These are phyloP conservation scores for Moesziomyces aphidis DNA, from an alignment of 1,284 basidiomycete genomes.

Conservation along the genomic window DNA sequence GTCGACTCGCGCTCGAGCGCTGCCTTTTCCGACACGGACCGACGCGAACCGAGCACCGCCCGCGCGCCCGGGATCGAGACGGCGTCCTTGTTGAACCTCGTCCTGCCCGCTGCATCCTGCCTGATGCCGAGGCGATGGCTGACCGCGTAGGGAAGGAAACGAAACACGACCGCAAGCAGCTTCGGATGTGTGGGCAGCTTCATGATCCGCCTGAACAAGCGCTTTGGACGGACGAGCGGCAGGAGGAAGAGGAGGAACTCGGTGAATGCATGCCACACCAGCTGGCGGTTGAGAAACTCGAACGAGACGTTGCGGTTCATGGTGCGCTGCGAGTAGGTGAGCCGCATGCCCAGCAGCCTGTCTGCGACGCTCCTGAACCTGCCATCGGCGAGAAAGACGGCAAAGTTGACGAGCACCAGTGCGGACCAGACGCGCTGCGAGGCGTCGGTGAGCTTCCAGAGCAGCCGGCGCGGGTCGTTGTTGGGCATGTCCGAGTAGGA, in stretches of 20 bases:
- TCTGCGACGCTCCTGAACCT: slow-evolving; percentile 89
- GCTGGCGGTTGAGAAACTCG: slow-evolving; percentile 98
- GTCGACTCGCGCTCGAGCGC: neutral
- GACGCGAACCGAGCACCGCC: slow-evolving; percentile 16
- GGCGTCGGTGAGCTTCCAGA: slow-evolving; percentile 79
- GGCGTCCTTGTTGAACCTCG: slow-evolving; percentile 19
- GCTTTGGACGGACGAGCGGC: slow-evolving; percentile 80
- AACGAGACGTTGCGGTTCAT: slow-evolving; percentile 90
- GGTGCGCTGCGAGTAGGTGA: slow-evolving; percentile 79
- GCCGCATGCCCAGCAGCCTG: slow-evolving; percentile 80
- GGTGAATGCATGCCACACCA: slow-evolving; percentile 99
- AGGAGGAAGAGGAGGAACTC: slow-evolving; percentile 95
- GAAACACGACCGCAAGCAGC: slow-evolving; percentile 65
- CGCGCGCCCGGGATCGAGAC: slow-evolving; percentile 30
- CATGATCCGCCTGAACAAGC: slow-evolving; percentile 73
- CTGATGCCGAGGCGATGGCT: slow-evolving; percentile 47
- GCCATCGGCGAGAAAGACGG: slow-evolving; percentile 86
- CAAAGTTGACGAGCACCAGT: slow-evolving; percentile 79
- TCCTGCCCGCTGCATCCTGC: slow-evolving; percentile 28
- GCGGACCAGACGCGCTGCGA: slow-evolving; percentile 76
- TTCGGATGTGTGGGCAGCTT: slow-evolving; percentile 65
- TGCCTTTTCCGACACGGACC: slow-evolving; percentile 1
- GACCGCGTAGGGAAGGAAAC: slow-evolving; percentile 44
- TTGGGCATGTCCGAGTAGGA: slow-evolving; percentile 82
- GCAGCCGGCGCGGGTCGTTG: slow-evolving; percentile 71